phyloP scores from a whole-genome alignment of 352 stramenopile species.

The Phytophthora sojae region DNA sequence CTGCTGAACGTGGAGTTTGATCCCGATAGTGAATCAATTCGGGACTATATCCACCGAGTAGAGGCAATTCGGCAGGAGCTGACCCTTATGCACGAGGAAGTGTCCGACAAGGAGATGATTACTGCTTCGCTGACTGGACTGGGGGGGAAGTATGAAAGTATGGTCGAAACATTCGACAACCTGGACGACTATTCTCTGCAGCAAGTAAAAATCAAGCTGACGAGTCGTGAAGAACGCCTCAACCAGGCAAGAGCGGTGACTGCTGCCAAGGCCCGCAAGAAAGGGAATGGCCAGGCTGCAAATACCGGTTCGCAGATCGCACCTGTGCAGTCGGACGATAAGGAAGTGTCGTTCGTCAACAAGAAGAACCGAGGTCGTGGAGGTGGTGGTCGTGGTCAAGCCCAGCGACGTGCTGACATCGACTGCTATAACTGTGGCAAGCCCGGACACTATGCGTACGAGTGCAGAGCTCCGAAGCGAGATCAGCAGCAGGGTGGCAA shows the following conservation, averaged over 20 bases:
- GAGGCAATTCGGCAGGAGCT: slow-evolving; percentile 6
- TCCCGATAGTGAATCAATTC: neutral
- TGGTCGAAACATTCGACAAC: slow-evolving; percentile 8
- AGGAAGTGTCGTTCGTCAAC: neutral
- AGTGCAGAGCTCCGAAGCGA: neutral
- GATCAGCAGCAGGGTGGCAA: neutral
- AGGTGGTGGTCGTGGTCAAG: neutral
- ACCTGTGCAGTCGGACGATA: neutral
- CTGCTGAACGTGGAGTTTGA: slow-evolving; percentile 8
- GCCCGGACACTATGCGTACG: neutral
- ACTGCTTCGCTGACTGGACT: slow-evolving; percentile 4
- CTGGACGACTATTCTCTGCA: slow-evolving; percentile 7
- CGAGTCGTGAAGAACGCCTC: neutral
- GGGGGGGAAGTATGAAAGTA: slow-evolving; percentile 1
- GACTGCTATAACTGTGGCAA: neutral
- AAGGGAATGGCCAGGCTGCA: neutral
- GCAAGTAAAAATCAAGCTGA: slow-evolving; percentile 11
- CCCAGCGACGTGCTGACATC: neutral
- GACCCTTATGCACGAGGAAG: slow-evolving; percentile 1
- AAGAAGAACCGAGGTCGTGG: neutral
- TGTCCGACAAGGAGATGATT: slow-evolving; percentile 3
- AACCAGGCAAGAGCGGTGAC: slow-evolving; percentile 1
- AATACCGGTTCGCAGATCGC: neutral
- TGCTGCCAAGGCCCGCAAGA: neutral
- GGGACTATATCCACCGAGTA: slow-evolving; percentile 10